These are phyloP conservation scores for Nakazawaea anatomiae DNA, from an alignment of 805 yeast genomes.

Conservation along the genomic window DNA sequence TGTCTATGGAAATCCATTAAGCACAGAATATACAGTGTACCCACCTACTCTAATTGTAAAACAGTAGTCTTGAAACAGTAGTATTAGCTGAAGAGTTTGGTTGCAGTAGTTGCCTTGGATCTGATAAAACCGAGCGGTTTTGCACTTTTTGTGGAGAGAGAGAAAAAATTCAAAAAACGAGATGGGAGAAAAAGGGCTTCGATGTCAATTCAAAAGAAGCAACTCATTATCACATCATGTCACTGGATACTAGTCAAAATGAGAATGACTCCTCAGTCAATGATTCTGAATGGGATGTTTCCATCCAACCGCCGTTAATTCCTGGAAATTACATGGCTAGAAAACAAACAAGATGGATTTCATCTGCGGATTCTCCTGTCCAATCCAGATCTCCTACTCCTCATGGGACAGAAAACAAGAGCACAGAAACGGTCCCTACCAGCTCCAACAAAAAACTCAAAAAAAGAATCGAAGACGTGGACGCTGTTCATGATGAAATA, in stretches of 20 bases:
- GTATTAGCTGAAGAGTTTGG: no score
- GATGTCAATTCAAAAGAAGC: no score
- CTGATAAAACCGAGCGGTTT: no score
- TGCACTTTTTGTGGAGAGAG: no score
- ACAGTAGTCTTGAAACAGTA: no score
- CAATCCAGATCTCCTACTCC: slow-evolving; percentile 14
- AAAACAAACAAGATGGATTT: slow-evolving; percentile 45
- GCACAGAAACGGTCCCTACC: not conserved
- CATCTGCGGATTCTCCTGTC: slow-evolving; percentile 13
- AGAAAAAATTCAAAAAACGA: no score
- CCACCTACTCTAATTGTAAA: no score
- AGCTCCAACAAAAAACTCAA: not conserved
- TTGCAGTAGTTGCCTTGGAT: no score
- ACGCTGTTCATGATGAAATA: slow-evolving; percentile 64
- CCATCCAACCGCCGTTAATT: slow-evolving; percentile 34
- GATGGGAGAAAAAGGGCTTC: no score
- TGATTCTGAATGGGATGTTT: slow-evolving; percentile 5
- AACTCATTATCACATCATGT: not conserved
- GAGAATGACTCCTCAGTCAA: not conserved
- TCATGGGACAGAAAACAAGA: not conserved
- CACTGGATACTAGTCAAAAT: not conserved
- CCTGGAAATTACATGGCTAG: slow-evolving; percentile 54
- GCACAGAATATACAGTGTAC: no score
- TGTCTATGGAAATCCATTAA: no score
- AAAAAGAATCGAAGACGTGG: slow-evolving; percentile 22